Evolutionary conservation across 495 filamentous ascomycete species (phyloP), one percentile per base, ranked within the genome.

Genomic region (Chaetomidium leptoderma): DNA sequence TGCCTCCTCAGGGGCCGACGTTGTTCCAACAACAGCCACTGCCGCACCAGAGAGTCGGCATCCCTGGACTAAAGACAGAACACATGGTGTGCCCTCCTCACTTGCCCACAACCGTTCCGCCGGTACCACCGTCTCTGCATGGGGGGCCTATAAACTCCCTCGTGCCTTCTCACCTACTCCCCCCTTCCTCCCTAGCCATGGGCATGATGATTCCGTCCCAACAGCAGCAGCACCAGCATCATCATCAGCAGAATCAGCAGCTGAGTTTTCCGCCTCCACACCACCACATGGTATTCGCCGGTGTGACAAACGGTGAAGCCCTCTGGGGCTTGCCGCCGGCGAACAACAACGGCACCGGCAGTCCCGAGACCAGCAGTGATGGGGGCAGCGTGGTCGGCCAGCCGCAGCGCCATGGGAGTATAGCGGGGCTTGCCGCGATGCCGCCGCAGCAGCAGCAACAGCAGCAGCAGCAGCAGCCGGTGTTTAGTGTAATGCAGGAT

Each of bases 271-370:
- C 21, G 0, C 43, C 53, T 6, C 33, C 30, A 0, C 53, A 45
- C 13, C 53, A 45, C 6, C 53, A 40, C 2, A 72, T 77, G 68
- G 74, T 75, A 0, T 77, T 72, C 49, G 68, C 71, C 5, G 75
- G 75, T 9, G 74, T 77, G 4, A 73, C 74, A 8, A 74, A 78
- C 50, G 73, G 75, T 9, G 74, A 77, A 46, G 74, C 64, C 0
- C 64, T 78, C 16, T 78, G 74, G 74, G 68, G 72, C 21, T 30
- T 77, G 9, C 72, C 74, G 17, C 71, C 69, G 5, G 21, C 16
- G 4, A 35, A 36, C 21, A 74, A 64, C 21, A 74, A 64, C 37
- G 37, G 33, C 33, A 56, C 67, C 4, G 61, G 64, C 4, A 75
- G 73, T 32, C 73, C 72, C 2, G 70, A 67, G 55, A 67, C 62